phyloP scores from a whole-genome alignment of 176 grass and related monocot species.

The Hyparrhenia diplandra region DNA sequence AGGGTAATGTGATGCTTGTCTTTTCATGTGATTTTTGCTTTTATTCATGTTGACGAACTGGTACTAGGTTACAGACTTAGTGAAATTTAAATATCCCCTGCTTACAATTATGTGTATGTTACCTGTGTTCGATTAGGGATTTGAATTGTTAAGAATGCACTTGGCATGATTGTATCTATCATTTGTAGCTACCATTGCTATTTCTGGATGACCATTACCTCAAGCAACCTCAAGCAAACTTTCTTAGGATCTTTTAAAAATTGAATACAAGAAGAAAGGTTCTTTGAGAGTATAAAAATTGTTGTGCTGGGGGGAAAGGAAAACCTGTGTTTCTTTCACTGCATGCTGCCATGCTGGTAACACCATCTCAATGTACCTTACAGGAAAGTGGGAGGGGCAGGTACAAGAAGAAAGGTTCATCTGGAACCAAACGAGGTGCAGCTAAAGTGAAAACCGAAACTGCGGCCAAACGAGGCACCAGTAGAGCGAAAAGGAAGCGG shows the following conservation, averaged over 20 bases:
- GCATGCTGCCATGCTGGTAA: neutral
- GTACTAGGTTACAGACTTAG: neutral
- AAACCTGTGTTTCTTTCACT: neutral
- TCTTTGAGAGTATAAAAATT: neutral
- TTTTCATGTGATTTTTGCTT: neutral
- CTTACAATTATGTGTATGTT: neutral
- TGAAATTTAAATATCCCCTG: neutral
- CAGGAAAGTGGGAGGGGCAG: constrained; percentile 58
- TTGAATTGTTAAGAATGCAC: neutral
- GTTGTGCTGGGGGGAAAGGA: neutral
- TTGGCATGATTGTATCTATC: neutral
- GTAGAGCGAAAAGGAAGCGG: constrained; percentile 40
- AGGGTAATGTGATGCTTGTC: constrained; percentile 31
- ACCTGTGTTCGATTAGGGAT: neutral
- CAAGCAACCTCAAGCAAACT: neutral
- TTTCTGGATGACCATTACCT: neutral
- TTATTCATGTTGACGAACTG: neutral
- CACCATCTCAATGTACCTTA: neutral
- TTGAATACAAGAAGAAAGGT: neutral
- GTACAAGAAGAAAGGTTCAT: constrained; percentile 42
- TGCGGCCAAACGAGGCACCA: no score
- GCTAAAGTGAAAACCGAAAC: neutral
- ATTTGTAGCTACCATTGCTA: neutral
- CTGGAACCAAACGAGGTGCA: constrained; percentile 9
- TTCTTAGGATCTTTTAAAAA: neutral